Base-by-base conservation (phyloP, 768 basidiomycete genomes). In the Pleurotus platypus region DNA sequence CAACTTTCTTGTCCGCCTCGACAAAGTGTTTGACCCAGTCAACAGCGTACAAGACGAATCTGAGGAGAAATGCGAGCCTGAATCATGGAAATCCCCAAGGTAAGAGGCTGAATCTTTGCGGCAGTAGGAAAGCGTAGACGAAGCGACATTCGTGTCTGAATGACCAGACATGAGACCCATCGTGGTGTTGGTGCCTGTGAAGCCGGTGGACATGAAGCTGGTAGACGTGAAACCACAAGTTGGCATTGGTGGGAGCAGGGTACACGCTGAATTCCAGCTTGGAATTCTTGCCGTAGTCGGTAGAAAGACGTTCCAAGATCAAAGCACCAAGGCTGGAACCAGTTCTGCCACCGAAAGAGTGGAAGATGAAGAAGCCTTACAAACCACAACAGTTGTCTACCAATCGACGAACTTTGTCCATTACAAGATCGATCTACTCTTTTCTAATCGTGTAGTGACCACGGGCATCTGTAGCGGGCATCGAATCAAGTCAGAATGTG, bases 281-380 rank as follows among this genome's bases (percentile, higher is more conserved):
- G 49, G 92, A 94, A 78, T 98, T 99, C 77, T 99, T 99, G 73
- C 97, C 97, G 67, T 98, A 99, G 75, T 99, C 97, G 57, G 92
- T 90, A 26, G 96, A 98, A 64, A 99, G 87, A 58, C 94, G 87
- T 77, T 99, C 97, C 59, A 98, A 85, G 60, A 99, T 82, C 65
- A 99, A 89, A 58, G 97, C 96, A 70, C 97, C 97, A 67, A 99
- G 96, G 69, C 97, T 97, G 60, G 97, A 99, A 67, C 97, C 97
- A 70, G 97, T 98, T 74, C 97, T 96, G 70, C 97, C 97, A 70
- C 97, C 97, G 71, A 99, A 98, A 16, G 97, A 98, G 79, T 98
- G 97, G 86, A 98, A 98, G 69, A 98, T 92, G 70, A 98, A 98
- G 86, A 99, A 99, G 67, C 97, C 97, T 76, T 99, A 97, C 46